Conservation (phyloP, 305 asterid species). For the Fraxinus paxiana region DNA sequence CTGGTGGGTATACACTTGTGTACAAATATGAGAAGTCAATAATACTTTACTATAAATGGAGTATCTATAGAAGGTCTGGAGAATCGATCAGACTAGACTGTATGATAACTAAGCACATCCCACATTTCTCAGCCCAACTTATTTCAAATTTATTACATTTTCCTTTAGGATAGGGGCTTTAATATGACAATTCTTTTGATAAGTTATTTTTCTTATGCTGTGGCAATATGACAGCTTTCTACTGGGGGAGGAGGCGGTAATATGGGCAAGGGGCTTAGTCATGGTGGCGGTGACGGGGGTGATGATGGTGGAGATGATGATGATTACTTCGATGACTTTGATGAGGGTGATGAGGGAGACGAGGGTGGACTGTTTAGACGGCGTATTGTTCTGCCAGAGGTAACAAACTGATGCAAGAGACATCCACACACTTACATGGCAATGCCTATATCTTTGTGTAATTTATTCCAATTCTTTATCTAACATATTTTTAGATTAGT, state of each 20-base stretch:
- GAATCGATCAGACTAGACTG: background rate
- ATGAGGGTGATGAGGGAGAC: slow-evolving; percentile 97
- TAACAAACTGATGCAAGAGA: slow-evolving; percentile 32
- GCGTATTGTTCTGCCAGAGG: slow-evolving; percentile 80
- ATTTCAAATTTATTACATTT: background rate
- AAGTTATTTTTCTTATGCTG: slow-evolving; percentile 9
- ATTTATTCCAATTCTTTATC: slow-evolving; percentile 1
- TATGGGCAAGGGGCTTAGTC: slow-evolving; percentile 79
- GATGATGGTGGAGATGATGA: slow-evolving; percentile 97
- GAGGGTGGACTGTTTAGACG: slow-evolving; percentile 93
- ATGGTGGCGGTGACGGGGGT: slow-evolving; percentile 99
- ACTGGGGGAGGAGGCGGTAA: slow-evolving; percentile 96
- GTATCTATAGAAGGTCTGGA: background rate
- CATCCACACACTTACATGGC: background rate
- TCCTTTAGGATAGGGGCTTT: background rate
- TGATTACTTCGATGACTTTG: slow-evolving; percentile 90
- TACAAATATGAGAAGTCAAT: background rate
- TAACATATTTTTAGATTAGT: slow-evolving; percentile 9
- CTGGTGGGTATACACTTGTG: slow-evolving; percentile 2
- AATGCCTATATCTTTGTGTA: background rate
- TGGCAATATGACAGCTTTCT: slow-evolving; percentile 50
- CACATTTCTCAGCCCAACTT: slow-evolving; percentile 4
- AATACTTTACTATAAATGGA: background rate
- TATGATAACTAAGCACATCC: background rate
- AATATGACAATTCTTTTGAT: background rate